Base-by-base conservation (phyloP, 2,329 filamentous ascomycete species). In the Stachybotrys chartarum region DNA sequence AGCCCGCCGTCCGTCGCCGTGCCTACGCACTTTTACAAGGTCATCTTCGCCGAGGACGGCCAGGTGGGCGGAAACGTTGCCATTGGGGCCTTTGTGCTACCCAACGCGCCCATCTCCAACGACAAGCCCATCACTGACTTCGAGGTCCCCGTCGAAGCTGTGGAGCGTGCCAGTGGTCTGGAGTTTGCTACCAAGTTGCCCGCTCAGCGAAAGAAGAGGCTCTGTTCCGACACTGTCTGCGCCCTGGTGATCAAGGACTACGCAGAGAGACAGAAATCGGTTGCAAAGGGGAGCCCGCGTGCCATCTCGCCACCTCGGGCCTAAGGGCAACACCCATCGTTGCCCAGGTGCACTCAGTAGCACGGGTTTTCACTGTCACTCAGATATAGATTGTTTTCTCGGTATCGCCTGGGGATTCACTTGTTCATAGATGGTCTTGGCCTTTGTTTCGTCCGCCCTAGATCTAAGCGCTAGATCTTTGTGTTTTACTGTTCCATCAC, bases 1-100 rank as follows among this genome's bases (percentile, higher is more conserved):
- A 88, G 80, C 68, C 94, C 94, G 61, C 93, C 94, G 7, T 95
- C 91, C 66, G 88, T 99, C 55, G 92, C 94, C 30, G 94, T 99
- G 54, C 94, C 94, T 3, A 99, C 94, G 24, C 94, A 99, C 72
- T 99, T 99, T 76, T 99, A 96, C 82, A 99, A 99, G 78, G 91
- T 99, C 67, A 94, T 99, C 64, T 96, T 94, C 66, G 94, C 90
- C 30, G 94, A 99, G 75, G 91, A 96, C 66, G 89, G 88, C 4
- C 75, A 72, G 1, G 72, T 68, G 10, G 79, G 79, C 30, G 89
- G 90, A 17, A 87, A 87, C 60, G 94, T 99, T 39, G 91, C 91
- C 35, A 76, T 99, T 42, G 94, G 90, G 50, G 94, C 94, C 7
- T 99, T 99, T 67, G 93, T 99, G 54, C 79, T 99, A 64, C 94